Conservation (phyloP, 106 monocot genomes). For the Platanthera guangdongensis region DNA sequence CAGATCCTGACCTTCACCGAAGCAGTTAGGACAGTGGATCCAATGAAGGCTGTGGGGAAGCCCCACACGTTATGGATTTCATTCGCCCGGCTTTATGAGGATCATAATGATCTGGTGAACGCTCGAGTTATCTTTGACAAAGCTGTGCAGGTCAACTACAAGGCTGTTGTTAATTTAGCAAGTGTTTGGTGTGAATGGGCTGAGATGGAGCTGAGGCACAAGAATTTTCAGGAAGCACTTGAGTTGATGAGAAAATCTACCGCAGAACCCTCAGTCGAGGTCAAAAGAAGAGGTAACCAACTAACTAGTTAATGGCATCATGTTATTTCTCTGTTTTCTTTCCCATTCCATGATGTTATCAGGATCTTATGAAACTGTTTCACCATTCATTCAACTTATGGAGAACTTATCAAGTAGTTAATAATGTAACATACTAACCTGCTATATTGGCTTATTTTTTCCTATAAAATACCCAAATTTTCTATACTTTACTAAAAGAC, state of each 20-base stretch:
- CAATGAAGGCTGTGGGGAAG: constrained; percentile 92
- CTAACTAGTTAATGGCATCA: neutral
- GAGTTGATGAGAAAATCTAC: constrained; percentile 77
- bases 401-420: no score
- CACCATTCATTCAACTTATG: no score
- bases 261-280: constrained; percentile 88
- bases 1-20: constrained; percentile 83
- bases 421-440: no score
- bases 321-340: neutral
- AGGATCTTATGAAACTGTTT: no score
- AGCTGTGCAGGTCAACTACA: constrained; percentile 84
- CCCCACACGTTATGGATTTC: constrained; percentile 94
- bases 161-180: constrained; percentile 76
- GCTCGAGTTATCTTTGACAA: constrained; percentile 88
- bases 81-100: constrained; percentile 86
- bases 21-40: constrained; percentile 94
- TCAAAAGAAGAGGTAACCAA: constrained; percentile 81
- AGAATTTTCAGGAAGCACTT: constrained; percentile 75
- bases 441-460: no score
- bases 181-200: constrained; percentile 99
- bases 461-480: no score
- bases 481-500: no score
- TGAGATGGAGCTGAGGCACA: constrained; percentile 93
- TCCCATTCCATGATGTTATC: no score
- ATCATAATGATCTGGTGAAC: constrained; percentile 79